These are phyloP conservation scores for Irpex sp. DNA, from an alignment of 1,284 basidiomycete genomes.

Conservation along the genomic window DNA sequence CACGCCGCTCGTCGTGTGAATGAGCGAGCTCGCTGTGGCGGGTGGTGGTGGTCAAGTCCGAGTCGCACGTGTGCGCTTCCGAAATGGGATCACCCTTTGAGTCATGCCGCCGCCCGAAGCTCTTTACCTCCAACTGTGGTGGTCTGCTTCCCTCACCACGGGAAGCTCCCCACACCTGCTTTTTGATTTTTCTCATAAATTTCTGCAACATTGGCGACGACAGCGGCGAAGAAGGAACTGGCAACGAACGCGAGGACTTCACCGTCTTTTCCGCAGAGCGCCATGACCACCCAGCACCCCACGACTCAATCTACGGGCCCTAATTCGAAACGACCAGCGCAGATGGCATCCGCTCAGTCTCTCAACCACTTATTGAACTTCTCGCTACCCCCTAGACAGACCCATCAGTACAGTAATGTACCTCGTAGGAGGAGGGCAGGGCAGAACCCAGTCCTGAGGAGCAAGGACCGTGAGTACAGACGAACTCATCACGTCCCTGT, in stretches of 20 bases:
- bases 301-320: slow-evolving; percentile 19
- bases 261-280: slow-evolving; percentile 20
- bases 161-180: slow-evolving; percentile 19
- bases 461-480: slow-evolving; percentile 76
- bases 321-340: slow-evolving; percentile 53
- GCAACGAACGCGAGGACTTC: slow-evolving; percentile 25
- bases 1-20: not conserved
- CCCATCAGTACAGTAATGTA: slow-evolving; percentile 48
- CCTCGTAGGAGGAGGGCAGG: slow-evolving; percentile 71
- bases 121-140: slow-evolving; percentile 15
- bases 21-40: not conserved
- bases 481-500: not conserved
- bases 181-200: not conserved
- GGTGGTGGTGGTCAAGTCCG: slow-evolving; percentile 12
- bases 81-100: slow-evolving; percentile 16
- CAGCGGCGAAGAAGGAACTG: slow-evolving; percentile 1
- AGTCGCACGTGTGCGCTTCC: slow-evolving; percentile 25
- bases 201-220: slow-evolving; percentile 4
- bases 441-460: slow-evolving; percentile 67
- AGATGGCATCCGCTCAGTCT: slow-evolving; percentile 64
- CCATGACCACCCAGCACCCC: slow-evolving; percentile 27
- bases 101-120: slow-evolving; percentile 21
- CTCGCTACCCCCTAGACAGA: slow-evolving; percentile 75
- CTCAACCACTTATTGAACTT: slow-evolving; percentile 84
- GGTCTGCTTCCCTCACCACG: slow-evolving; percentile 22